phyloP scores from a whole-genome alignment of 2,329 filamentous ascomycete genomes.

The Penicillium digitatum region DNA sequence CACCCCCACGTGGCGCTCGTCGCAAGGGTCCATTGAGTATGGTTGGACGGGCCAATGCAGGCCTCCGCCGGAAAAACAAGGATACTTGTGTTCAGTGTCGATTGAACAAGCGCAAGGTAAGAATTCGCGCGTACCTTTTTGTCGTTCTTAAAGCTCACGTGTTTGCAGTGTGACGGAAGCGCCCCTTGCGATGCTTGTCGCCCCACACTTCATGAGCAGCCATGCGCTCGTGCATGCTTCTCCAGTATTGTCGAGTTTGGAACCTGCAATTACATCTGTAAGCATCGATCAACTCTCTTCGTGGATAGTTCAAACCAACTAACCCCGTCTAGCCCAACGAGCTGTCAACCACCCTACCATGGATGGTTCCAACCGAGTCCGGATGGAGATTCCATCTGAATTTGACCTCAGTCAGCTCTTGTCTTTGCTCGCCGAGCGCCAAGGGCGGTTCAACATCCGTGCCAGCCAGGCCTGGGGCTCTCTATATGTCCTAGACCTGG shows the following conservation, averaged over 20 bases:
- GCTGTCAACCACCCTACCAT: slow-evolving; percentile 42
- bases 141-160: slow-evolving; percentile 10
- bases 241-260: slow-evolving; percentile 44
- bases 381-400: slow-evolving; percentile 41
- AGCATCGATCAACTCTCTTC: slow-evolving; percentile 9
- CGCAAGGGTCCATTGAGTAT: slow-evolving; percentile 42
- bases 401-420: slow-evolving; percentile 41
- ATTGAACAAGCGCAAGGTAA: slow-evolving; percentile 44
- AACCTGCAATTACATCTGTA: slow-evolving; percentile 47
- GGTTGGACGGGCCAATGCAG: slow-evolving; percentile 41
- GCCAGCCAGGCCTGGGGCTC: slow-evolving; percentile 42
- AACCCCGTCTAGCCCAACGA: slow-evolving; percentile 38
- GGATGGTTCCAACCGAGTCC: slow-evolving; percentile 34
- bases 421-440: slow-evolving; percentile 36
- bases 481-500: slow-evolving; percentile 42
- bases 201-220: slow-evolving; percentile 42
- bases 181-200: slow-evolving; percentile 43
- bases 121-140: neutral
- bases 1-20: slow-evolving; percentile 42
- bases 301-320: slow-evolving; percentile 10
- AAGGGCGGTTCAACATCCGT: slow-evolving; percentile 44
- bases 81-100: slow-evolving; percentile 45
- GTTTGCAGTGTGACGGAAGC: slow-evolving; percentile 39
- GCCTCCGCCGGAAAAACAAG: slow-evolving; percentile 43
- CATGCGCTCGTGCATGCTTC: slow-evolving; percentile 45